phyloP scores from a whole-genome alignment of 2,329 filamentous ascomycete genomes.

The Byssochlamys sp. region DNA sequence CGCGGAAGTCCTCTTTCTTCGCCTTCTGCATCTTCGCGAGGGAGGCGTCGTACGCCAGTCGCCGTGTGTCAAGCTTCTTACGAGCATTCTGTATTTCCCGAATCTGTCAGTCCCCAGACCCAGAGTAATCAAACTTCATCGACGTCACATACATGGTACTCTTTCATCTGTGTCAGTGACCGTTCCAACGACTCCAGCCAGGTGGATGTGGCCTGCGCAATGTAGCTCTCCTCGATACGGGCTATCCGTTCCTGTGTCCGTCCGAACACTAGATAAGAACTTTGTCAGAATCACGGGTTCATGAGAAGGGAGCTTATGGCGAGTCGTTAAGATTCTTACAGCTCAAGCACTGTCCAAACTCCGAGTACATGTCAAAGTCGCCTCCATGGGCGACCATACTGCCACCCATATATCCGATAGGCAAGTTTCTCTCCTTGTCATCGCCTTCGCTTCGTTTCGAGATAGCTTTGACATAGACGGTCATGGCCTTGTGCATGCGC shows the following conservation, averaged over 20 bases:
- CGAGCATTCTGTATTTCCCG: conserved; percentile 53
- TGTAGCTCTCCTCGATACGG: conserved; percentile 73
- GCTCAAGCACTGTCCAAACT: conserved; percentile 78
- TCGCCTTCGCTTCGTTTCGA: conserved; percentile 75
- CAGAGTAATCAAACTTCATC: too few relatives aligned
- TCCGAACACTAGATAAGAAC: conserved; percentile 52
- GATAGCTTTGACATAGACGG: conserved; percentile 74
- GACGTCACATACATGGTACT: conserved; percentile 65
- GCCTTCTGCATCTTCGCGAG: conserved; percentile 84
- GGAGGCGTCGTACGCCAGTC: conserved; percentile 83
- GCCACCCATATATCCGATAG: conserved; percentile 67
- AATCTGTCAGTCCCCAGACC: conserved; percentile 5
- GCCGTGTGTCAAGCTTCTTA: conserved; percentile 85
- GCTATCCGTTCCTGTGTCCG: conserved; percentile 81
- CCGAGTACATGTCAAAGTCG: conserved; percentile 81
- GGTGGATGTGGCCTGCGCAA: conserved; percentile 63
- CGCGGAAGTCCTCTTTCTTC: conserved; percentile 83
- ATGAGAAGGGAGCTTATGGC: background rate
- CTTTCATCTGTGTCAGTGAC: conserved; percentile 88
- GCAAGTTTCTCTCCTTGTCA: conserved; percentile 77
- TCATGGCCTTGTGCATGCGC: conserved; percentile 76
- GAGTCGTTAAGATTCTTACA: conserved; percentile 38
- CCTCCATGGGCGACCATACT: conserved; percentile 84
- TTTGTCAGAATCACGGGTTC: conserved; percentile 2
- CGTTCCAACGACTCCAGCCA: conserved; percentile 91